Base-by-base conservation (phyloP, 306 rosid genomes). In the Cicer yamashitae region DNA sequence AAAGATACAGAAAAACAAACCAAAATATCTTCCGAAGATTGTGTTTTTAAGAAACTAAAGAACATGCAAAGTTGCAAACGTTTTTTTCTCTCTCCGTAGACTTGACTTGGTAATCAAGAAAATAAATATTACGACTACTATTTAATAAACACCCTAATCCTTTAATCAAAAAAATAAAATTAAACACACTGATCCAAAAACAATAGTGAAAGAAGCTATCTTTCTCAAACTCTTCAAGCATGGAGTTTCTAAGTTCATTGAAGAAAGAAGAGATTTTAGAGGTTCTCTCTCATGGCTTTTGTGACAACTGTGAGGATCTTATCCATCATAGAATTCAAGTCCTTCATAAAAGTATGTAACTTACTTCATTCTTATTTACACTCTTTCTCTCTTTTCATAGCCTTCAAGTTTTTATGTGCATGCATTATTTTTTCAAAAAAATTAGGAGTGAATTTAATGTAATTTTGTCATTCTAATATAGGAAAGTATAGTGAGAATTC, bases 251-350 rank as follows among this genome's bases (percentile, higher is more conserved):
- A 0, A 48, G 50, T 10, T 78, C 74, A 22, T 12, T 85, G 53
- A 73, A 53, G 14, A 82, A 80, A 39, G 75, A 79, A 7, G 82
- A 85, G n/a, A 76, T 88, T 11, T 8, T 83, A 51, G 22, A 83
- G 11, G 17, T 81, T 61, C 66, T 88, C 54, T 83, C 89, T 5
- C 34, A 69, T 30, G 81, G 53, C 5, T 39, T 88, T 51, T 88
- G 91, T 64, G 1, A 22, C 2, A 75, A 65, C 51, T 88, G 91
- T 8, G n/a, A 72, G n/a, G 3, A 2, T 77, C 80, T 52, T 13
- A 7, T 87, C 3, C 79, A 71, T 52, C 5, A 38, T 18, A 77
- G 87, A 44, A 59, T 83, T 0, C 54, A 1, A 64, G 10, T 9
- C 34, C 63, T 74, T 22, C 53, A 12, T 15, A 84, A 74, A 63